Base-by-base conservation (phyloP, 164 flowering plant species). In the Buxus sempervirens region DNA sequence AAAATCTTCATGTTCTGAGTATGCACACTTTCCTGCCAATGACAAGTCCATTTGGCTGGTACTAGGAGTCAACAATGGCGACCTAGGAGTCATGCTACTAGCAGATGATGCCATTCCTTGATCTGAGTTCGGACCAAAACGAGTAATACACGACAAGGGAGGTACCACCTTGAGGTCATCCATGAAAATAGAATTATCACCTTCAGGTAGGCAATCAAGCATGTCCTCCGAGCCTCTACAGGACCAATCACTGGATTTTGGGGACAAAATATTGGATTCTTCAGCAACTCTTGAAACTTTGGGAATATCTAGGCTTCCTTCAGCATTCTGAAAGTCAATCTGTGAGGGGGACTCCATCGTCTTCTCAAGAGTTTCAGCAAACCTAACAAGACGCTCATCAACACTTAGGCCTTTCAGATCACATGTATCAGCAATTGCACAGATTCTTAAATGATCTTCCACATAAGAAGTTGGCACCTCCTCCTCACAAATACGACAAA, bases 61-160 rank as follows among this genome's bases (percentile, higher is more conserved):
- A 64, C 85, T 82, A 68, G 99, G 99, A 63, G 98, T 96, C 83
- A 85, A 73, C 54, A 91, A 57, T 38, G 98, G 99, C 49, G 99
- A 96, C 66, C 96, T 81, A 74, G 99, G 99, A 77, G 99, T 96
- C 93, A 96, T 86, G 81, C 98, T 96, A 67, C 96, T 96, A 13
- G 92, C 98, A 49, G 99, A 96, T 66, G 99, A 96, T 59, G 98
- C 80, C 97, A 96, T 85, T 65, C 98, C 99, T 74, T 96, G 99
- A 79, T 96, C 99, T 75, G 97, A 93, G 75, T 91, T 96, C n/a
- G 87, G 93, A 62, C 96, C 99, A 81, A 93, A 91, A 69, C 98
- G 96, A 56, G 97, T 91, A 78, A 66, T 90, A 77, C 96, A 93
- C 57, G 97, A 85, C 93, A 96, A 88, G 54, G 88, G 77, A 32